These are phyloP conservation scores for Crepidotus sp. DNA, from an alignment of 1,284 basidiomycete genomes.

Conservation along the genomic window DNA sequence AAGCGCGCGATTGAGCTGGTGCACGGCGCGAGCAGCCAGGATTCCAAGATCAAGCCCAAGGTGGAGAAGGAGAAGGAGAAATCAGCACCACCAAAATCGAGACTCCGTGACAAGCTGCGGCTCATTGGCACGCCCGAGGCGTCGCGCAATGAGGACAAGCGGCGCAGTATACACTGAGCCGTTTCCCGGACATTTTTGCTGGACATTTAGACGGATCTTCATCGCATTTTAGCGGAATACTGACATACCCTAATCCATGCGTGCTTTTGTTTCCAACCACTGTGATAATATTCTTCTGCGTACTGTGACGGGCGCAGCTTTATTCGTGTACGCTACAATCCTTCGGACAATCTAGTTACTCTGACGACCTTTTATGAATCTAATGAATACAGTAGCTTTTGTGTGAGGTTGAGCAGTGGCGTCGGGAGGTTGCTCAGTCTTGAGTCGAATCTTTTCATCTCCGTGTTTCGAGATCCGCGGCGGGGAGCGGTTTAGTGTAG, in stretches of 20 bases:
- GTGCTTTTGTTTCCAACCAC: slow-evolving; percentile 2
- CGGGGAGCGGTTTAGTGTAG: too few relatives aligned
- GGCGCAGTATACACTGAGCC: slow-evolving; percentile 28
- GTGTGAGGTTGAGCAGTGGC: too few relatives aligned
- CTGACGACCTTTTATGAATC: slow-evolving; percentile 2
- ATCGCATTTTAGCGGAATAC: background rate
- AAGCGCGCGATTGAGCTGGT: slow-evolving; percentile 18
- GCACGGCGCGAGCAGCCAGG: slow-evolving; percentile 6
- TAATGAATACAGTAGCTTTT: slow-evolving; percentile 8
- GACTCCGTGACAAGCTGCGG: slow-evolving; percentile 28
- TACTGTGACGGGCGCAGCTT: too few relatives aligned
- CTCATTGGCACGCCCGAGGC: slow-evolving; percentile 28
- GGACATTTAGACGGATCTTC: slow-evolving; percentile 7
- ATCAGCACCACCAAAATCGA: slow-evolving; percentile 21
- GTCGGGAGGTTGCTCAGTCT: too few relatives aligned
- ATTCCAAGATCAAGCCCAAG: slow-evolving; percentile 10
- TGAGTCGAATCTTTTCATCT: background rate
- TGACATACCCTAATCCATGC: slow-evolving; percentile 1
- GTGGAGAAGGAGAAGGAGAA: slow-evolving; percentile 15
- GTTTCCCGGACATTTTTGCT: too few relatives aligned
- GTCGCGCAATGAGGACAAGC: slow-evolving; percentile 26
- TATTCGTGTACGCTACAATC: too few relatives aligned
- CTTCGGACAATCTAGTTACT: slow-evolving; percentile 4
- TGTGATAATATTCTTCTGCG: too few relatives aligned
- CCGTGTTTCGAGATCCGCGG: background rate